Evolutionary conservation across 1,284 basidiomycete genomes (phyloP).

Genomic region (Inonotus obliquus): DNA sequence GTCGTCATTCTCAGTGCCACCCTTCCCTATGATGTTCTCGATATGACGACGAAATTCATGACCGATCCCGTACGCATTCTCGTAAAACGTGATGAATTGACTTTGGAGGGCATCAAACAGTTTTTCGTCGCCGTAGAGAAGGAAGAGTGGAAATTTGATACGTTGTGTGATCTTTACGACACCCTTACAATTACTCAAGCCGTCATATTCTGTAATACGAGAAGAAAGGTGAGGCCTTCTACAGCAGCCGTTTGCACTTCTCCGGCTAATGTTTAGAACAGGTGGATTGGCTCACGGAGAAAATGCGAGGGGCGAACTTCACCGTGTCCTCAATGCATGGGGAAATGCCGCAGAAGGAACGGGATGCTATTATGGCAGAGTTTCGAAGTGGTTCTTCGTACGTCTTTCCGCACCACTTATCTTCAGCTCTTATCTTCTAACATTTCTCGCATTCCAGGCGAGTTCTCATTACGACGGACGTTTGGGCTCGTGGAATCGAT

Average conservation of each 20-base stretch:
- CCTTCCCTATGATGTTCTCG: conserved; percentile 94
- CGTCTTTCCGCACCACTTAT: conserved; percentile 30
- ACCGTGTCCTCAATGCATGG: conserved; percentile 98
- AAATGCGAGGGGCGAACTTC: conserved; percentile 96
- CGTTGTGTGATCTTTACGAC: conserved; percentile 96
- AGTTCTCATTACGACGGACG: conserved; percentile 95
- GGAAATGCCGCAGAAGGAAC: conserved; percentile 98
- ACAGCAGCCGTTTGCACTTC: conserved; percentile 13
- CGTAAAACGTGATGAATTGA: conserved; percentile 99
- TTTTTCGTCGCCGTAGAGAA: conserved; percentile 99
- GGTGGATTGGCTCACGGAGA: conserved; percentile 99
- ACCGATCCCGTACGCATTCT: conserved; percentile 98
- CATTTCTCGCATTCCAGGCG: conserved; percentile 46
- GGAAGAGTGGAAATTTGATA: conserved; percentile 99
- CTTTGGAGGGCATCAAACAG: conserved; percentile 98
- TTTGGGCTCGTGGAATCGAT: conserved; percentile 98
- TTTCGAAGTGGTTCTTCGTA: conserved; percentile 93
- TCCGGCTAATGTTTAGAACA: conserved; percentile 26
- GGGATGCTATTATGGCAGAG: conserved; percentile 98
- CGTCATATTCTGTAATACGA: conserved; percentile 99
- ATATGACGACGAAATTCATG: conserved; percentile 99
- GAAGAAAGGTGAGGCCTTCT: conserved; percentile 73
- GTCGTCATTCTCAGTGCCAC: conserved; percentile 96
- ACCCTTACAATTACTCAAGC: conserved; percentile 99
- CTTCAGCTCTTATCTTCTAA: conserved; percentile 12